Conservation (phyloP, 1,284 basidiomycete species). For the Moesziomyces aphidis region DNA sequence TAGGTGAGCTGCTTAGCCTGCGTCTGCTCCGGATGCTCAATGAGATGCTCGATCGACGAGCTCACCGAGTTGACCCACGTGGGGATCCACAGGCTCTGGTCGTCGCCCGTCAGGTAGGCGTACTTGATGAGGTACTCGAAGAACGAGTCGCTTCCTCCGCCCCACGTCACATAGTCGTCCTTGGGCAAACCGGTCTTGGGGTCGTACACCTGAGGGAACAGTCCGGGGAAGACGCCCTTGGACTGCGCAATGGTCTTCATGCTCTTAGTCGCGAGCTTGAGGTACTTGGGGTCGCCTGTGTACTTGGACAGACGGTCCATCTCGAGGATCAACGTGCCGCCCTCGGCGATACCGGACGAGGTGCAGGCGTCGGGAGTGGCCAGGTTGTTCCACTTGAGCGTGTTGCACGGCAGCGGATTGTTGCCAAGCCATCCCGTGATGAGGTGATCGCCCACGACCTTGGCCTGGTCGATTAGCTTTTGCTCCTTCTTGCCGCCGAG, state of each 20-base stretch:
- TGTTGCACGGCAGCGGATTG: slow-evolving; percentile 58
- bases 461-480: slow-evolving; percentile 56
- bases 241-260: slow-evolving; percentile 54
- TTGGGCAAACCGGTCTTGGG: slow-evolving; percentile 12
- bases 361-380: slow-evolving; percentile 18
- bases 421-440: slow-evolving; percentile 52
- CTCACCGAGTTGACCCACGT: slow-evolving; percentile 55
- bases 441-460: slow-evolving; percentile 52
- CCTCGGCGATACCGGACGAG: slow-evolving; percentile 51
- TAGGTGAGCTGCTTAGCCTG: slow-evolving; percentile 34
- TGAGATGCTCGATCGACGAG: slow-evolving; percentile 47
- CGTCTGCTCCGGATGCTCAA: slow-evolving; percentile 42
- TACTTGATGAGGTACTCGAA: slow-evolving; percentile 64
- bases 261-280: slow-evolving; percentile 33
- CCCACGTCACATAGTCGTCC: slow-evolving; percentile 58
- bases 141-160: slow-evolving; percentile 60
- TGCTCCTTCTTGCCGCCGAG: slow-evolving; percentile 51
- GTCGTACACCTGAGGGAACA: slow-evolving; percentile 41
- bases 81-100: slow-evolving; percentile 38
- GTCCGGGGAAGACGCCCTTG: slow-evolving; percentile 45
- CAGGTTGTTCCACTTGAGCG: slow-evolving; percentile 52
- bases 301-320: slow-evolving; percentile 55
- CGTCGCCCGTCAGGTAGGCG: slow-evolving; percentile 47
- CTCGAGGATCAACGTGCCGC: slow-evolving; percentile 58
- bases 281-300: slow-evolving; percentile 51